Conservation (phyloP, 495 filamentous ascomycete genomes). For the Talaromyces liani region DNA sequence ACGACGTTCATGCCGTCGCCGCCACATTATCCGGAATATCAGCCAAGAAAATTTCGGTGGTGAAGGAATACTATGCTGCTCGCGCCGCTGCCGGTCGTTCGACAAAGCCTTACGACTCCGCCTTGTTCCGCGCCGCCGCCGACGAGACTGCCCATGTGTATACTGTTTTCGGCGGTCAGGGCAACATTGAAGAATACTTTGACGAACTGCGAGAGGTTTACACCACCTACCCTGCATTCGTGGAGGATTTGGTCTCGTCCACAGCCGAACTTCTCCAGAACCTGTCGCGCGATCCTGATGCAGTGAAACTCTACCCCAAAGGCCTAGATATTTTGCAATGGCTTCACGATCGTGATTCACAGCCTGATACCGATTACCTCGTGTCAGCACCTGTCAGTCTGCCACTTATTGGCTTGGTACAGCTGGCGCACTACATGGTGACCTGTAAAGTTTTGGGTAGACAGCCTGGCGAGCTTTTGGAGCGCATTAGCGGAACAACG, state of each 20-base stretch:
- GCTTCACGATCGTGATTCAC: constrained; percentile 78
- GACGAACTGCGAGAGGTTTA: constrained; percentile 91
- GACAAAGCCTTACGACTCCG: constrained; percentile 85
- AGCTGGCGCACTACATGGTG: constrained; percentile 88
- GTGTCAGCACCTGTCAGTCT: constrained; percentile 96
- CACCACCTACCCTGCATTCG: constrained; percentile 80
- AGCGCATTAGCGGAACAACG: constrained; percentile 76
- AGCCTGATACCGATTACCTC: constrained; percentile 91
- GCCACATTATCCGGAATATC: constrained; percentile 79
- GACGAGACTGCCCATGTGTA: constrained; percentile 75
- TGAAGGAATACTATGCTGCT: constrained; percentile 83
- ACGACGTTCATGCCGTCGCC: constrained; percentile 89
- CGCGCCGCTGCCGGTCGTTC: constrained; percentile 73
- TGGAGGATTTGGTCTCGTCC: constrained; percentile 71
- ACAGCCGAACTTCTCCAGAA: constrained; percentile 76
- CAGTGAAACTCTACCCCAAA: constrained; percentile 92
- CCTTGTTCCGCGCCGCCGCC: constrained; percentile 78
- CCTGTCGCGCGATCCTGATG: constrained; percentile 77
- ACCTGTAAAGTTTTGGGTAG: constrained; percentile 84
- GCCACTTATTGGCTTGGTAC: constrained; percentile 90
- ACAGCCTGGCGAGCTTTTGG: constrained; percentile 76
- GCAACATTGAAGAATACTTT: constrained; percentile 99
- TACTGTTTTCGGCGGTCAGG: constrained; percentile 95
- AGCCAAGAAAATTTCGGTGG: constrained; percentile 79
- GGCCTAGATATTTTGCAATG: constrained; percentile 89